phyloP scores from a whole-genome alignment of 345 rosid genomes.

The Carallia pectinifolia region DNA sequence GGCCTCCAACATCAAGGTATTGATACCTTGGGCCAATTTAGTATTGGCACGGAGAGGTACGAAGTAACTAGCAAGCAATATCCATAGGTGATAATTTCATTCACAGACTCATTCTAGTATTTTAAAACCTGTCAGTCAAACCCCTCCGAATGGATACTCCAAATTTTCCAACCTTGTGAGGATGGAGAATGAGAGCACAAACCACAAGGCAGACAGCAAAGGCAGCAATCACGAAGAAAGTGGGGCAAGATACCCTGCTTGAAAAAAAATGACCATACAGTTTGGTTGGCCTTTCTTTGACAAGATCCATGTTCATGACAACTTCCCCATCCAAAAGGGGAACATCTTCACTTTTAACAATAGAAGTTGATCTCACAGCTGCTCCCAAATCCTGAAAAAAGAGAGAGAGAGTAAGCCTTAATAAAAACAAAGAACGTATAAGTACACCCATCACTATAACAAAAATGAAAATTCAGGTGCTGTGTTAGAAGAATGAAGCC shows the following conservation, averaged over 20 bases:
- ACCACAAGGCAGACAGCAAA: constrained; percentile 62
- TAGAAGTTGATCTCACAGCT: constrained; percentile 15
- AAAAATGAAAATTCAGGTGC: background rate
- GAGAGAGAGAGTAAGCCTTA: constrained; percentile 13
- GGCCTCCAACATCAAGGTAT: constrained; percentile 1
- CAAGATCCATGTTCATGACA: constrained; percentile 42
- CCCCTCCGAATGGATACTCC: constrained; percentile 67
- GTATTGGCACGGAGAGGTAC: background rate
- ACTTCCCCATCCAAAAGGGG: constrained; percentile 56
- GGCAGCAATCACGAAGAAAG: constrained; percentile 38
- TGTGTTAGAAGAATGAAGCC: background rate
- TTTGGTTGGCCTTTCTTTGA: constrained; percentile 42
- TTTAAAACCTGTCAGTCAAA: constrained; percentile 25
- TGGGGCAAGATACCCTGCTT: constrained; percentile 37
- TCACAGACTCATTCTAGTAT: background rate
- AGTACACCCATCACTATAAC: no score
- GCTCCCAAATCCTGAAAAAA: constrained; percentile 47
- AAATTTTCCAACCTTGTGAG: constrained; percentile 60
- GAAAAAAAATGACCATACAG: constrained; percentile 36
- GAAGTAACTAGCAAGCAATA: background rate
- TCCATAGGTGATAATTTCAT: background rate
- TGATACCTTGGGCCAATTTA: constrained; percentile 8
- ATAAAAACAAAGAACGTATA: background rate
- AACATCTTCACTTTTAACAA: constrained; percentile 32
- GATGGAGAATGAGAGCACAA: constrained; percentile 72